These are phyloP conservation scores for Mycena haematopus DNA, from an alignment of 768 basidiomycete genomes.

Conservation along the genomic window DNA sequence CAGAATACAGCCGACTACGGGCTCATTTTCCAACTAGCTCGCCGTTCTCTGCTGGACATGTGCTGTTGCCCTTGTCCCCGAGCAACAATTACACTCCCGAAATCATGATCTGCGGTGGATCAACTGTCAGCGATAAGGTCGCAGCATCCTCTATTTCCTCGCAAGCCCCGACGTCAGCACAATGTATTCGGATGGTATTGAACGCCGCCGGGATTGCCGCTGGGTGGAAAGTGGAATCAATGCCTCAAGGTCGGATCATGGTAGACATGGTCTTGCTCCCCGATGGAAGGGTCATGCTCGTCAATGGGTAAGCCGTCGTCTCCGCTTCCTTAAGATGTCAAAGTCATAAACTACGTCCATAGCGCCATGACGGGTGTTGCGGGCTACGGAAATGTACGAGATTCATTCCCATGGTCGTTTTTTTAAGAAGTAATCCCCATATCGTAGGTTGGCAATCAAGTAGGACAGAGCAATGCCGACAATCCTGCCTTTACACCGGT, in stretches of 20 bases:
- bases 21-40: constrained; percentile 26
- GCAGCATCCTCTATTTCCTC: constrained; percentile 39
- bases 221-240: constrained; percentile 53
- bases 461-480: constrained; percentile 47
- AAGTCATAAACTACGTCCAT: not conserved
- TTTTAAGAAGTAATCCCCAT: not conserved
- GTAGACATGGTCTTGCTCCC: constrained; percentile 45
- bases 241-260: constrained; percentile 49
- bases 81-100: constrained; percentile 49
- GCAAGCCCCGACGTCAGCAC: constrained; percentile 48
- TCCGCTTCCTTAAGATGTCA: not conserved
- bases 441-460: constrained; percentile 37
- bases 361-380: constrained; percentile 48
- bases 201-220: constrained; percentile 48
- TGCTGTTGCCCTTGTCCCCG: constrained; percentile 45
- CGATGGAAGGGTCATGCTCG: constrained; percentile 48
- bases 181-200: constrained; percentile 50
- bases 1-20: too few species aligned
- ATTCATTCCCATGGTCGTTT: not conserved
- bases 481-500: constrained; percentile 41
- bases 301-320: constrained; percentile 40
- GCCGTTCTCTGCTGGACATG: constrained; percentile 46
- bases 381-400: constrained; percentile 40
- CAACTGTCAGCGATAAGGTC: constrained; percentile 40
- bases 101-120: constrained; percentile 55